These are phyloP conservation scores for Coemansia sp. DNA, from an alignment of 192 early-diverging fungal genomes.

Conservation along the genomic window DNA sequence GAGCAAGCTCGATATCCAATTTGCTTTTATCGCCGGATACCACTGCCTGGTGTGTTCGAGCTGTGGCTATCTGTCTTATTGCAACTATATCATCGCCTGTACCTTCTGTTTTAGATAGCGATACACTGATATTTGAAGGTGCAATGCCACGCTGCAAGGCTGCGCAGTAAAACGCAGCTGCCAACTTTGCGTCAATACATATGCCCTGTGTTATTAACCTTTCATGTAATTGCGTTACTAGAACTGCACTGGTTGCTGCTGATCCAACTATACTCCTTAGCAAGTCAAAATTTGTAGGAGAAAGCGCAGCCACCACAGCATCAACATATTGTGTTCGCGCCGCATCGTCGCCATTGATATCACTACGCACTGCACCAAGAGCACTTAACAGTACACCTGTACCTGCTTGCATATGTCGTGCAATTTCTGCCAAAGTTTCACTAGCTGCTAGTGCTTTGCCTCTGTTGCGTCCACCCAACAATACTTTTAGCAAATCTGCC, in stretches of 20 bases:
- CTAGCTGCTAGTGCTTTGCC: not conserved
- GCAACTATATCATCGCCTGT: not conserved
- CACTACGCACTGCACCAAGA: constrained; percentile 13
- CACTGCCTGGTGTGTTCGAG: constrained; percentile 13
- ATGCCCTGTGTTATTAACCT: not conserved
- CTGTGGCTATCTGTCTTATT: not conserved
- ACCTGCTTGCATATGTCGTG: constrained; percentile 10
- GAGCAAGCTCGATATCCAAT: not conserved
- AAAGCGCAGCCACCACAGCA: not conserved
- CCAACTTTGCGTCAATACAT: not conserved
- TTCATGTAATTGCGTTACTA: constrained; percentile 7
- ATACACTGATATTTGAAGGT: constrained; percentile 2
- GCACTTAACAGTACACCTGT: constrained; percentile 14
- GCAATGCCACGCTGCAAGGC: constrained; percentile 6
- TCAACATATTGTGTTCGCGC: not conserved
- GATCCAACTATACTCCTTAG: constrained; percentile 4
- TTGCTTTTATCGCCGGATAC: not conserved
- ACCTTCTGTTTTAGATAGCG: not conserved
- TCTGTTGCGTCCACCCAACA: not conserved
- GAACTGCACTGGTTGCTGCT: not conserved
- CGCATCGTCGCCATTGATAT: constrained; percentile 1
- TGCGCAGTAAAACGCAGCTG: constrained; percentile 14
- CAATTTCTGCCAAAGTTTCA: constrained; percentile 16
- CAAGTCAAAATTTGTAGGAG: not conserved
- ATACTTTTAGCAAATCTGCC: not conserved